Evolutionary conservation across 2,329 filamentous ascomycete genomes (phyloP), one percentile per base, ranked within the genome.

Genomic region (Fusarium citri): DNA sequence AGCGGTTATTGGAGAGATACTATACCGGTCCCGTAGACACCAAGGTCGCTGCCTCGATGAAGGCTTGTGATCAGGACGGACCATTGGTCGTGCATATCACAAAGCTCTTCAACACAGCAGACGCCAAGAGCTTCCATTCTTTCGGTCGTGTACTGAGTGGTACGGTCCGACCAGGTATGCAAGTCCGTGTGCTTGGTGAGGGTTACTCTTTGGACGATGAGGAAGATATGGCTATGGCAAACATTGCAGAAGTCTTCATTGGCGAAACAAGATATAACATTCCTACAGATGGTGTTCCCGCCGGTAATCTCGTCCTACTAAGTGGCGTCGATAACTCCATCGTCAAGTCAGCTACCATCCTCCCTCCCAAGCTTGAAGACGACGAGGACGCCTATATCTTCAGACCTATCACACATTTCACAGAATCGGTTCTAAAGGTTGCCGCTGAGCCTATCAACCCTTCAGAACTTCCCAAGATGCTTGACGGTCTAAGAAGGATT

Each of bases 401-500:
- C 87, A 92, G 90, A 69, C 95, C 96, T 1, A 88, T 99, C 64
- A 89, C 90, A 11, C 96, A 99, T 82, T 97, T 98, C 81, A 98
- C 96, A 31, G 94, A 99, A 79, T 98, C 95, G 1, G 94, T 99
- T 2, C 92, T 99, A 81, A 99, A 99, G 83, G 92, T 99, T 34
- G 96, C 96, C 0, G 95, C 99, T 11, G 96, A 99, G 82, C 96
- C 96, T 2, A 96, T 99, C 80, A 99, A 98, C 78, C 96, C 96
- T 5, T 98, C 95, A 1, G 96, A 99, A 80, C 85, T 99, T 31
- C 96, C 96, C 14, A 99, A 99, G 83, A 99, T 99, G 96, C 86
- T 99, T 71, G 96, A 99, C 78, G 96, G 96, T 59, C 86, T 99
- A 50, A 91, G 96, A 53, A 98, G 97, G 78, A 92, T 99, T 81